Evolutionary conservation across 140 eudicot genomes (phyloP).

Genomic region (Stevia rebaudiana): DNA sequence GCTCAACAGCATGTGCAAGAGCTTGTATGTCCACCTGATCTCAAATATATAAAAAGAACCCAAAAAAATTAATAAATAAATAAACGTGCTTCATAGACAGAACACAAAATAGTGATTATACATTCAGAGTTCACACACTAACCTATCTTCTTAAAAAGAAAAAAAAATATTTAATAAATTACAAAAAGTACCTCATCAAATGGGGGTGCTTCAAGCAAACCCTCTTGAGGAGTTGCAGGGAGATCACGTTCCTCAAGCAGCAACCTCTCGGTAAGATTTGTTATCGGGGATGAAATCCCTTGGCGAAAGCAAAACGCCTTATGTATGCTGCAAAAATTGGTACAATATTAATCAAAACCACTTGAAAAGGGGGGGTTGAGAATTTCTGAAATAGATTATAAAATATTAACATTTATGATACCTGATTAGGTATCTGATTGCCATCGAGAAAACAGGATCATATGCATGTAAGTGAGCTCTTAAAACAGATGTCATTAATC

Average conservation of each 20-base stretch:
- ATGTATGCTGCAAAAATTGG: conserved; percentile 65
- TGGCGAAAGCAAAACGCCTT: conserved; percentile 86
- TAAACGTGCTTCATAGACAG: not conserved
- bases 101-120: not conserved
- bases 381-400: not conserved
- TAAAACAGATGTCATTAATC: conserved; percentile 70
- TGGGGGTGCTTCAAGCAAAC: conserved; percentile 81
- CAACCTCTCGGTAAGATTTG: conserved; percentile 89
- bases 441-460: conserved; percentile 85
- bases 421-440: conserved; percentile 94
- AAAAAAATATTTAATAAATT: not conserved
- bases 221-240: conserved; percentile 78
- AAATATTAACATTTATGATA: conserved; percentile 7
- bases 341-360: not conserved
- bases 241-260: conserved; percentile 93
- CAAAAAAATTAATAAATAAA: conserved; percentile 2
- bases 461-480: conserved; percentile 90
- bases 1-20: conserved; percentile 99
- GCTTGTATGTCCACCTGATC: conserved; percentile 97
- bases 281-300: conserved; percentile 85
- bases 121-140: not conserved
- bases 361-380: not conserved
- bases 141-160: not conserved
- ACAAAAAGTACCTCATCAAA: conserved; percentile 73
- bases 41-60: conserved; percentile 5